These are phyloP conservation scores for Nematocida ironsii DNA, from an alignment of 371 early-diverging fungal genomes.

Conservation along the genomic window DNA sequence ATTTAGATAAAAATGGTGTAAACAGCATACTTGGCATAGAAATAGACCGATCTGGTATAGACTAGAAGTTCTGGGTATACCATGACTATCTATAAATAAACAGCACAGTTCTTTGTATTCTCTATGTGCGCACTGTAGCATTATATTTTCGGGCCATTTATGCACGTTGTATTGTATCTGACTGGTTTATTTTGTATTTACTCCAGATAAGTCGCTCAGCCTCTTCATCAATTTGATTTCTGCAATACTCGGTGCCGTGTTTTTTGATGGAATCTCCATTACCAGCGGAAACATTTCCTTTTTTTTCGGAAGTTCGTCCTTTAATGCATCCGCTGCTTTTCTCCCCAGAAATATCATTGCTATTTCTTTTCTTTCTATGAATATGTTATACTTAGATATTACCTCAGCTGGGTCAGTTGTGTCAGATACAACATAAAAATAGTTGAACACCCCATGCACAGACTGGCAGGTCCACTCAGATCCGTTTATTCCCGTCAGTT, in stretches of 20 bases:
- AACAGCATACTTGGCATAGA: slow-evolving; percentile 42
- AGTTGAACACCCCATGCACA: slow-evolving; percentile 47
- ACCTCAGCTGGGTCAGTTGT: slow-evolving; percentile 59
- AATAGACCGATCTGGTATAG: slow-evolving; percentile 9
- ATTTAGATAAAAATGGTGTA: slow-evolving; percentile 52
- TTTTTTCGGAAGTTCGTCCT: slow-evolving; percentile 53
- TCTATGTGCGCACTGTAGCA: no score
- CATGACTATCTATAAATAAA: no score
- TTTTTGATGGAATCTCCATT: slow-evolving; percentile 65
- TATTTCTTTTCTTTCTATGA: slow-evolving; percentile 63
- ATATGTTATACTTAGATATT: slow-evolving; percentile 37
- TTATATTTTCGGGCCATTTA: background rate
- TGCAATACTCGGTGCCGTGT: slow-evolving; percentile 8
- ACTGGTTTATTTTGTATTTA: slow-evolving; percentile 4
- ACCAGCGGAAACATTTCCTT: slow-evolving; percentile 64
- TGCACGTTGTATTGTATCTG: background rate
- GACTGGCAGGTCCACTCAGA: slow-evolving; percentile 41
- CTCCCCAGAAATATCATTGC: slow-evolving; percentile 68
- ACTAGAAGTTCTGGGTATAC: background rate
- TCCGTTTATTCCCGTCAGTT: slow-evolving; percentile 66
- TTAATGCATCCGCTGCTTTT: slow-evolving; percentile 59
- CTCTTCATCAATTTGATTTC: slow-evolving; percentile 42
- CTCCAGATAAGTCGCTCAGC: slow-evolving; percentile 39
- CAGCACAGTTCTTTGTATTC: no score
- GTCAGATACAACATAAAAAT: slow-evolving; percentile 49